Evolutionary conservation across 129 eudicot genomes (phyloP), one percentile per base, ranked within the genome.

Genomic region (Deinandra increscens): DNA sequence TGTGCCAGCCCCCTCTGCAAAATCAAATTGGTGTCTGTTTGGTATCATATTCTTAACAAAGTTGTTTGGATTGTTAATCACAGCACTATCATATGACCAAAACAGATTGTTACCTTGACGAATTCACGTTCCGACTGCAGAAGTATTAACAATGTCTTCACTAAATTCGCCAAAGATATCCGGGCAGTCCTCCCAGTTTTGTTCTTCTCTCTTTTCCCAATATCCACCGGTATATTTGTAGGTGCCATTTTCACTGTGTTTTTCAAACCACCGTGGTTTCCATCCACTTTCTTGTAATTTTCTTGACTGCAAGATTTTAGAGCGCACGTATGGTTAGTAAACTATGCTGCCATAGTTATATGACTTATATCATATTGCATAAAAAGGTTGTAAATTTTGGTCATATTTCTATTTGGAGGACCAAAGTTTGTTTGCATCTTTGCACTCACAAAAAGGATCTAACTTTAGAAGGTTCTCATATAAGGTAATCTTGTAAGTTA

Each of bases 241-340:
- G 9, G 95, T 62, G 15, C 87, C 89, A 62, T 90, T 80, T 71
- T 84, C 86, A 9, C 87, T 82, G 1, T 84, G 87, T 73, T 80
- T 83, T 39, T 75, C 14, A 70, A 90, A 90, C 95, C 95, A 90
- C 75, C 83, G 75, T 7, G 97, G 83, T 60, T 79, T 87, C 97
- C 97, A 90, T 31, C 97, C 97, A 71, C 82, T 74, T 75, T 90
- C 95, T 87, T 90, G 97, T 73, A 90, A 46, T 81, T 90, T 90
- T 65, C 89, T 85, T 11, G 95, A 87, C 97, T 90, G 78, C 69
- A 83, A 42, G 39, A 70, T 14, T 17, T 39, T 23, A 54, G n/a
- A 64, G 20, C 33, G 20, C 33, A 53, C 20, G 63, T 49, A 1
- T n/a, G 11, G 12, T 41, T 43, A 59, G 22, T 71, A 11, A 41